These are phyloP conservation scores for Darksidea phi DNA, from an alignment of 495 filamentous ascomycete genomes.

Conservation along the genomic window DNA sequence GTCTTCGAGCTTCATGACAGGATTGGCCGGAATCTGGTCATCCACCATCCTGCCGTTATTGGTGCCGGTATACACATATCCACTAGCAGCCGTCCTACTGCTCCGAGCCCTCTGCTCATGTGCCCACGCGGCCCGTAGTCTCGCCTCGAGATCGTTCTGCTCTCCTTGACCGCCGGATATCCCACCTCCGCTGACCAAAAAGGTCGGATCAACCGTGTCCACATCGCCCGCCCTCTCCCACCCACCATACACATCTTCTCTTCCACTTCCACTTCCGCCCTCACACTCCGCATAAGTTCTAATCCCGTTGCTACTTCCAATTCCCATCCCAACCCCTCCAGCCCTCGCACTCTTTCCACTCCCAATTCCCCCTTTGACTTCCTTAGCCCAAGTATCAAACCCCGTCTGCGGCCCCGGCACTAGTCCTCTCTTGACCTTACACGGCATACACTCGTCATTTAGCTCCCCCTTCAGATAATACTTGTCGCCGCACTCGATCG, in stretches of 20 bases:
- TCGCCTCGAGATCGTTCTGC: too few relatives aligned
- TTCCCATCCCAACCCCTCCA: too few relatives aligned
- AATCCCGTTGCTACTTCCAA: neutral
- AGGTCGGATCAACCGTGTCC: neutral
- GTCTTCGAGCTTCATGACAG: too few relatives aligned
- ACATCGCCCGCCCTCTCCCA: neutral
- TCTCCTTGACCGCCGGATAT: neutral
- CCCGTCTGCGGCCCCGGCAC: constrained; percentile 1
- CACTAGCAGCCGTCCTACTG: too few relatives aligned
- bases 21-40: too few relatives aligned
- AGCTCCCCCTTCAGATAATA: neutral
- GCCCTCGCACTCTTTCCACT: neutral
- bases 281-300: neutral
- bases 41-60: too few relatives aligned
- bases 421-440: neutral
- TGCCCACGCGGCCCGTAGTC: too few relatives aligned
- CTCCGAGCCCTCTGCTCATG: too few relatives aligned
- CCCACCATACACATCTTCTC: neutral
- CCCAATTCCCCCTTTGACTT: neutral
- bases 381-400: neutral
- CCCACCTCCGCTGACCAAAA: neutral
- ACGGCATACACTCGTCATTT: neutral
- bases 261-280: neutral
- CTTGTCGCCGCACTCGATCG: neutral
- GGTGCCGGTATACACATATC: too few relatives aligned